phyloP scores from a whole-genome alignment of 441 rosid genomes.

The Oxalis stricta region DNA sequence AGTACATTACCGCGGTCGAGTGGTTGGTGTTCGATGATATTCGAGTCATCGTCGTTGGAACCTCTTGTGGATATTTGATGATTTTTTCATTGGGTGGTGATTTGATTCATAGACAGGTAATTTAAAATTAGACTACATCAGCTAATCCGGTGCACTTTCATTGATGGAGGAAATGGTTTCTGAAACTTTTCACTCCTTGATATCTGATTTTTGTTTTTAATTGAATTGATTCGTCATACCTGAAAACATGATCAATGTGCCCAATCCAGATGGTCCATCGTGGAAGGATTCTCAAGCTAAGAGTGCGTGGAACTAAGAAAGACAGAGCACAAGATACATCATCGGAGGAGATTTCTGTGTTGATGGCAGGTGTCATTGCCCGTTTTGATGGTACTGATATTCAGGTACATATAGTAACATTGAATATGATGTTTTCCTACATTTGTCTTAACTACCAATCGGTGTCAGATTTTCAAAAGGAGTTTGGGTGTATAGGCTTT shows the following conservation, averaged over 20 bases:
- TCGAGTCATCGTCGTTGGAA: conserved; percentile 57
- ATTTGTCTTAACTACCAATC: not conserved
- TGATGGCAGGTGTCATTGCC: conserved; percentile 67
- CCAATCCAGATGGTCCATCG: conserved; percentile 48
- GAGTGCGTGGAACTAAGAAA: conserved; percentile 60
- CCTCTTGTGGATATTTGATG: conserved; percentile 70
- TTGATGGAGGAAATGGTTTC: too few relatives aligned
- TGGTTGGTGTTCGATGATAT: conserved; percentile 74
- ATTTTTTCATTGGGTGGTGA: conserved; percentile 52
- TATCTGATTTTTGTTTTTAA: not conserved
- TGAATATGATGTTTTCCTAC: not conserved
- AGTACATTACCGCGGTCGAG: conserved; percentile 52
- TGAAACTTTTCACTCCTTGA: too few relatives aligned
- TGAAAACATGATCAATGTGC: too few relatives aligned
- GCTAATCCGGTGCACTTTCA: too few relatives aligned
- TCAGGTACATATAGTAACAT: conserved; percentile 29
- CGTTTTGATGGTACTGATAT: conserved; percentile 77
- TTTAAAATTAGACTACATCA: too few relatives aligned
- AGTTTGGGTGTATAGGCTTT: too few relatives aligned
- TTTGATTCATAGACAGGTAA: conserved; percentile 73
- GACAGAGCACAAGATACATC: conserved; percentile 41
- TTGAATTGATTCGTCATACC: not conserved
- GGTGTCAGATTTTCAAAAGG: too few relatives aligned
- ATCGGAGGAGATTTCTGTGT: conserved; percentile 55
- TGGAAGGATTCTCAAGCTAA: conserved; percentile 47